Evolutionary conservation across 495 filamentous ascomycete genomes (phyloP), one percentile per base, ranked within the genome.

Genomic region (Neurospora discreta): DNA sequence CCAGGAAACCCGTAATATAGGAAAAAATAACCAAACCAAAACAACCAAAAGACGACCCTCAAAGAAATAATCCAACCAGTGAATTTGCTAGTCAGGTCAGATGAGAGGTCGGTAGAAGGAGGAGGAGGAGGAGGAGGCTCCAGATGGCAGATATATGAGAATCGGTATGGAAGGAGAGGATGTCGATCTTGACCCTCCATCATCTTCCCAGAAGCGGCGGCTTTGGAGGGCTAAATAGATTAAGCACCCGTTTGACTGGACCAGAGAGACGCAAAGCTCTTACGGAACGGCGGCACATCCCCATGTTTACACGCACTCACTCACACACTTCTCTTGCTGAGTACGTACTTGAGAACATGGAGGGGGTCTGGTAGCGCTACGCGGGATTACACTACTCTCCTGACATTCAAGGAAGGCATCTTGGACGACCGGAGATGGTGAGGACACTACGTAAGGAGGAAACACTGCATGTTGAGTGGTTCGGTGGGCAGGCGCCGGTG

Each of bases 71-170:
- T 33, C 52, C 52, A 65, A 65, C 52, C 52, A 33, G 52, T 65
- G 52, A 65, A 65, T 65, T 33, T 65, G 52, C 23, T 65, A 65
- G 23, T 36, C 3, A 65, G 52, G 33, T 65, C 52, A 65, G 26
- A 33, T 65, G 68, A 72, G 72, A 73, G 69, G 41, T 75, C 78
- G 42, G 42, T 79, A 80, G 73, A 71, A 76, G 77, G 38, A 36
- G 33, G 33, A 36, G 33, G 33, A 38, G 4, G 78, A 77, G 76
- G 76, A 77, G 76, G 77, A 82, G 79, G 74, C 70, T 76, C 33
- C 26, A 69, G 44, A 73, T 73, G 65, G 67, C 33, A 69, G 72
- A 69, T 71, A 65, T 39, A 40, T 39, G 72, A 71, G 38, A 71
- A 43, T 30, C 58, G 26, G 52, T 65, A 33, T 65, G 15, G 52